phyloP scores from a whole-genome alignment of 2,329 filamentous ascomycete species.

The Colletotrichum tamarilloi region DNA sequence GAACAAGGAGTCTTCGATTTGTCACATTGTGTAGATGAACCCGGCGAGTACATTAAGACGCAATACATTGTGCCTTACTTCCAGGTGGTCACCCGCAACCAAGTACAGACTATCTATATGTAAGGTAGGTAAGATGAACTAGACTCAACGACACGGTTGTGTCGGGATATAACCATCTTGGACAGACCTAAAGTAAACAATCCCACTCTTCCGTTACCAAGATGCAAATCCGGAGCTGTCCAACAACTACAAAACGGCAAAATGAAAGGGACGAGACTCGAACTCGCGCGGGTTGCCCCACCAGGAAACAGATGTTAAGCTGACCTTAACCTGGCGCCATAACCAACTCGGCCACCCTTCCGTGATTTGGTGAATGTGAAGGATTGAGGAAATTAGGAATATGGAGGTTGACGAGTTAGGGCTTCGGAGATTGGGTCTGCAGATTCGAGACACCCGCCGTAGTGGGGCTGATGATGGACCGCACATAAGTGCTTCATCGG shows the following conservation, averaged over 20 bases:
- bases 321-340: constrained; percentile 22
- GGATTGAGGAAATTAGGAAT: rapidly evolving
- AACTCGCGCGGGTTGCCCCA: constrained; percentile 22
- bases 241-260: rapidly evolving
- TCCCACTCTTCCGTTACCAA: rapidly evolving
- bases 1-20: rapidly evolving
- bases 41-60: too few relatives aligned
- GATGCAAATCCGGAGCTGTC: background rate
- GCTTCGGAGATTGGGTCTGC: background rate
- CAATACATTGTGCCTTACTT: too few relatives aligned
- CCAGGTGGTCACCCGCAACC: too few relatives aligned
- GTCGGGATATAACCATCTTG: too few relatives aligned
- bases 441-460: background rate
- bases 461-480: background rate
- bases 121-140: too few relatives aligned
- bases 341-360: constrained; percentile 22
- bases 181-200: background rate
- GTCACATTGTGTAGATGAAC: too few relatives aligned
- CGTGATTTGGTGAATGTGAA: background rate
- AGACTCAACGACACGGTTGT: too few relatives aligned
- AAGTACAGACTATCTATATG: too few relatives aligned
- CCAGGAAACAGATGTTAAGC: constrained; percentile 21
- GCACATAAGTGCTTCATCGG: too few relatives aligned
- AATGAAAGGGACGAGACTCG: constrained; percentile 19
- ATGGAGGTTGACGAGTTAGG: background rate